A percentile compares a stretch with the other conserved stretches of the same genome.
phyloP scores from a whole-genome alignment of 2,329 filamentous ascomycete species.

The Calonectria pseudoturangicola region DNA sequence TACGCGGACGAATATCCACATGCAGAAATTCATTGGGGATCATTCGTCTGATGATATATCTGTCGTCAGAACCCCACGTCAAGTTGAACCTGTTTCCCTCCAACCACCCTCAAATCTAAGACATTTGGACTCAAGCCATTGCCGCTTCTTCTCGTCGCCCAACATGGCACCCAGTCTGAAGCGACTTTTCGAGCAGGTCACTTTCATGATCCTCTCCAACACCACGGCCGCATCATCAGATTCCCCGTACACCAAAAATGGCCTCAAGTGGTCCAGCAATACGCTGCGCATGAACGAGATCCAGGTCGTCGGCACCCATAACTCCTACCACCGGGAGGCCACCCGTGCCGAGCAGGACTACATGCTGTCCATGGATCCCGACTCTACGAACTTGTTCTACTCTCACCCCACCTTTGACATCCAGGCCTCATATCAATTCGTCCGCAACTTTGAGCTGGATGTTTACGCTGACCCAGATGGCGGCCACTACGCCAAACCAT shows the following conservation, averaged over 20 bases:
- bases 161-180: conserved; percentile 14
- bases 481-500: conserved; percentile 66
- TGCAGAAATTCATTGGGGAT: conserved; percentile 5
- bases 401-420: conserved; percentile 66
- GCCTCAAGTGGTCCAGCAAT: conserved; percentile 56
- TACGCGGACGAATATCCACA: conserved; percentile 10
- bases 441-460: conserved; percentile 69
- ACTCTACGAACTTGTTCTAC: conserved; percentile 66
- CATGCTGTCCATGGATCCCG: conserved; percentile 61
- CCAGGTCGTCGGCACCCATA: conserved; percentile 71
- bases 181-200: conserved; percentile 2
- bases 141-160: background rate
- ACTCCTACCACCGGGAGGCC: conserved; percentile 70
- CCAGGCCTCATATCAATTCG: conserved; percentile 66
- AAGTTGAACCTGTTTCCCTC: background rate
- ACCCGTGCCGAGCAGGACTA: conserved; percentile 62
- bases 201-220: background rate
- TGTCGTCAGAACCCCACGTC: background rate
- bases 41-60: conserved; percentile 3
- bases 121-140: background rate
- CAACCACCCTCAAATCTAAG: background rate
- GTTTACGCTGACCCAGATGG: conserved; percentile 68
- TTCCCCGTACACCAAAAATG: conserved; percentile 55
- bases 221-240: background rate
- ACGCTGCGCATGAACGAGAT: conserved; percentile 70